Base-by-base conservation (phyloP, 148 eudicot species). In the Rhododendron henanense region DNA sequence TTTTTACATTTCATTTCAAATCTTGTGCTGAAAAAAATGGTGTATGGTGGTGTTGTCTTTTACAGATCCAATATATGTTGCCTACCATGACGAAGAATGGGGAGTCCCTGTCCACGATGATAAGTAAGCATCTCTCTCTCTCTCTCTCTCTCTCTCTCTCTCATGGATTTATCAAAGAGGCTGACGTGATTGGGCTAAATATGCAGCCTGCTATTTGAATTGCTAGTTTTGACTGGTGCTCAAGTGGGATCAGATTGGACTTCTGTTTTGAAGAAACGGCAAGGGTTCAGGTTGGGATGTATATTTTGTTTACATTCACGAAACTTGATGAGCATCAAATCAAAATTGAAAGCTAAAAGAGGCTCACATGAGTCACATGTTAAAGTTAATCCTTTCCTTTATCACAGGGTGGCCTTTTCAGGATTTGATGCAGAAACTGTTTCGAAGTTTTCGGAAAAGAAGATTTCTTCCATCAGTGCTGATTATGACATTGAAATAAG, bases 181-280 rank as follows among this genome's bases (percentile, higher is more conserved):
- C 28, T 85, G 59, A 35, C 39, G n/a, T 61, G 45, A 35, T 35
- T 63, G 28, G 47, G 48, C 41, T 23, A 51, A 50, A 9, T n/a
- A 69, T 84, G 87, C 90, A 94, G 97, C 77, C 50, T 90, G 88
- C 77, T 95, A 86, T 94, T 95, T 85, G 98, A 95, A 87, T 81
- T 95, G 90, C 87, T 94, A 79, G 95, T 92, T 15, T 81, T 95
- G 67, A 93, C 94, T 57, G 92, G 93, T 78, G 98, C 97, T 23
- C 98, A 95, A 91, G 93, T 95, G 78, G 98, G 98, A 84, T 95
- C 98, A 75, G 95, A 92, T 86, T 95, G 98, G 98, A 90, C 98
- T 45, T 89, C 96, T 73, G 92, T 94, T 10, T 88, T 95, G 83
- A 92, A 90, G 93, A 95, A 90, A 91, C 88, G 98, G 77, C 92